phyloP scores from a whole-genome alignment of 345 rosid genomes.

The Anastatica hierochuntica region DNA sequence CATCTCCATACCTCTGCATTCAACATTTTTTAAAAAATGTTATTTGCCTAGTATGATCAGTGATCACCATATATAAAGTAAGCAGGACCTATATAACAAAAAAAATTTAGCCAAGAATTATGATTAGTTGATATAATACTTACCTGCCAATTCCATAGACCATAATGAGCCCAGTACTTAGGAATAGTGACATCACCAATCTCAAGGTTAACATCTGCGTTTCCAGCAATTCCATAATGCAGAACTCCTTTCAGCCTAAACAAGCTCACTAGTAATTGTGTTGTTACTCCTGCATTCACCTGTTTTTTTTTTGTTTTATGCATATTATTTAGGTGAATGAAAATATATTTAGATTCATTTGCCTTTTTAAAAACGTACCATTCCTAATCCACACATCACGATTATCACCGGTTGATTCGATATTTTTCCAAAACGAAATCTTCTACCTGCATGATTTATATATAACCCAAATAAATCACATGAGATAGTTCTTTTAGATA shows the following conservation, averaged over 20 bases:
- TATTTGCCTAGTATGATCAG: too few species aligned
- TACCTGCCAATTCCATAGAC: slow-evolving; percentile 83
- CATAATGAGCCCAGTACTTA: slow-evolving; percentile 56
- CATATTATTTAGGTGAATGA: too few species aligned
- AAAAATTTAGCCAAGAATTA: too few species aligned
- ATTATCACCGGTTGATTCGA: slow-evolving; percentile 36
- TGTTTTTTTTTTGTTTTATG: slow-evolving; percentile 3
- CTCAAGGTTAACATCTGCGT: slow-evolving; percentile 46
- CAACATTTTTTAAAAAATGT: too few species aligned
- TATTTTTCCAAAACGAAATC: slow-evolving; percentile 49
- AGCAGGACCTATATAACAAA: too few species aligned
- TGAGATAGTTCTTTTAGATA: too few species aligned
- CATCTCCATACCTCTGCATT: slow-evolving; percentile 62
- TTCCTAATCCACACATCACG: slow-evolving; percentile 60
- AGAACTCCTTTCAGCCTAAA: slow-evolving; percentile 55
- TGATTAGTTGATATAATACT: not conserved
- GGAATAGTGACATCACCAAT: slow-evolving; percentile 63
- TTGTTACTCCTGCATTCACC: slow-evolving; percentile 65
- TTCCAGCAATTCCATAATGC: slow-evolving; percentile 75
- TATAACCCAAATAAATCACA: not conserved
- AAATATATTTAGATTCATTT: too few species aligned
- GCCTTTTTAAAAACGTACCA: slow-evolving; percentile 23
- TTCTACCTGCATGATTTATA: slow-evolving; percentile 37
- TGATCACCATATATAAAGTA: too few species aligned
- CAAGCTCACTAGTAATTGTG: slow-evolving; percentile 42